Base-by-base conservation (phyloP, 768 basidiomycete species). In the Sistotremastrum niveocremeum region DNA sequence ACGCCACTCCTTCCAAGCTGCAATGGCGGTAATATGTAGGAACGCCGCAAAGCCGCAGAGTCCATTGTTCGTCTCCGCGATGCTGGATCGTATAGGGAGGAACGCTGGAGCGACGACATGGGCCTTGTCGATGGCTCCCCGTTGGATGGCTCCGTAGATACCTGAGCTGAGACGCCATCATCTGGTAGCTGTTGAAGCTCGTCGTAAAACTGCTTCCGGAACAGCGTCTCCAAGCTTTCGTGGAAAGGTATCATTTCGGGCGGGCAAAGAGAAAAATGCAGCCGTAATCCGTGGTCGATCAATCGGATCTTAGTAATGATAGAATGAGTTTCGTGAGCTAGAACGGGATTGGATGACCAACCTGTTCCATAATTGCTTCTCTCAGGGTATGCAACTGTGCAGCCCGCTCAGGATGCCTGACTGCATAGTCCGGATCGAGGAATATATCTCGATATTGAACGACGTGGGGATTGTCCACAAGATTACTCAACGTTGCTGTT, bases 181-280 rank as follows among this genome's bases (percentile, higher is more conserved):
- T 80, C 69, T 1, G 70, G 73, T 40, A 90, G 65, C 4, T 83
- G 76, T 42, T 74, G 72, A 39, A 90, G 82, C 57, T 90, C 87
- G 35, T 89, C 87, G 3, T 74, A 62, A 64, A 87, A 90, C 56
- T 87, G 87, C 61, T 82, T 85, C 46, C 69, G 74, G 69, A 88
- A 90, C 62, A 90, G 83, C 50, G 74, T 79, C 58, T 86, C 81
- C 39, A 98, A 69, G 0, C 88, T 89, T 49, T 82, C 80, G 58
- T 98, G 93, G 73, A 97, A 97, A 4, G 79, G 74, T n/a, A 83
- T 65, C 73, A 95, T 94, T 59, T 91, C 89, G 8, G 77, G 73
- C 0, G 86, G 77, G 57, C 89, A 91, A 32, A 94, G 64, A 39
- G 77, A 71, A 2, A 78, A 79, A 57, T 98, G 91, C 4, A 97